Evolutionary conservation across 257 asterid species (phyloP).

Genomic region (Jacaranda copaia): DNA sequence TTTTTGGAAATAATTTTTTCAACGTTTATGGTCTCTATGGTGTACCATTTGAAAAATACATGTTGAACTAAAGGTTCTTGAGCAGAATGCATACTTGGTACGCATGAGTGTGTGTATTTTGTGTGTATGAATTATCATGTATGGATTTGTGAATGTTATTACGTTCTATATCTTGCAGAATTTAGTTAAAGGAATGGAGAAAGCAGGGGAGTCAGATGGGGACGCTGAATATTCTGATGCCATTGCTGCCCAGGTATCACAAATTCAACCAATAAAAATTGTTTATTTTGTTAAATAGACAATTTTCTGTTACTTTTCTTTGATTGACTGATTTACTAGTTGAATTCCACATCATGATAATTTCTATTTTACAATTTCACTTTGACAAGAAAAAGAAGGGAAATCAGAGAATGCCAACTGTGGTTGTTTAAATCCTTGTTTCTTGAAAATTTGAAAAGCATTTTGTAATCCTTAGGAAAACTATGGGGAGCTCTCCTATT

Average conservation of each 20-base stretch:
- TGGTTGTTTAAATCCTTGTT: constrained; percentile 1
- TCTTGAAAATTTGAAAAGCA: neutral
- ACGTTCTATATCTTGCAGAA: constrained; percentile 47
- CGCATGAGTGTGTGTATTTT: neutral
- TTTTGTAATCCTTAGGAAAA: neutral
- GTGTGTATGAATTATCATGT: neutral
- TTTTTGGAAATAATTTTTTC: neutral
- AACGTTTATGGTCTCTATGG: neutral
- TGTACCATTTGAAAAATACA: neutral
- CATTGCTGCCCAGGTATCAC: constrained; percentile 68
- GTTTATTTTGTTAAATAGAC: too few species aligned
- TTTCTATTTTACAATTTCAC: neutral
- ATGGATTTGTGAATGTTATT: neutral
- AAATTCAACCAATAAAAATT: neutral
- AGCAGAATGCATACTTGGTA: neutral
- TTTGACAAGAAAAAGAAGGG: neutral
- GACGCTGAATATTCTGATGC: constrained; percentile 60
- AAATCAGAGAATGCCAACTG: neutral
- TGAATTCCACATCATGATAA: neutral
- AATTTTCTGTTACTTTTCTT: constrained; percentile 7
- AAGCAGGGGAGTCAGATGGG: constrained; percentile 58
- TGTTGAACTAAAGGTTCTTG: neutral
- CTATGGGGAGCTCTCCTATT: too few species aligned
- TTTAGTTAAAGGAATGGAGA: constrained; percentile 62
- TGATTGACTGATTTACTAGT: neutral